Evolutionary conservation across 352 stramenopile species (phyloP).

Genomic region (Lagenidium sp.): DNA sequence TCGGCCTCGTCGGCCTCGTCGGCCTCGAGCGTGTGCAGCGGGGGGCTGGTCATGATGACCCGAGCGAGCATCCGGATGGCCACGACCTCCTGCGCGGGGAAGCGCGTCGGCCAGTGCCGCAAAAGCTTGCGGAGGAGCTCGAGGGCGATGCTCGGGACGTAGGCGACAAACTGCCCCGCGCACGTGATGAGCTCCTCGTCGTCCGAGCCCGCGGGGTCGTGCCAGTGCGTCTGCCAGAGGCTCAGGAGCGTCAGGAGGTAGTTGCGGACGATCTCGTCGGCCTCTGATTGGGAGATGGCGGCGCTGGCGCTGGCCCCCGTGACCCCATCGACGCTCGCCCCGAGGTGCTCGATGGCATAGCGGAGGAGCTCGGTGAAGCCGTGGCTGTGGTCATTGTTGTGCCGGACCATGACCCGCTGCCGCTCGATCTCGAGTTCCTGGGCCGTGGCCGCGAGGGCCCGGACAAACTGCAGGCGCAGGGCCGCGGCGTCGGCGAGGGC

Average conservation of each 20-base stretch:
- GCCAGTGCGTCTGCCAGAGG: slow-evolving; percentile 70
- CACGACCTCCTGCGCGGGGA: slow-evolving; percentile 58
- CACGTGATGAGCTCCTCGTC: slow-evolving; percentile 79
- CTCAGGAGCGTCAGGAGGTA: slow-evolving; percentile 52
- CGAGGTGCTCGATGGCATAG: slow-evolving; percentile 76
- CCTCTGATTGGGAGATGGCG: slow-evolving; percentile 21
- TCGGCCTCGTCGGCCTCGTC: no score
- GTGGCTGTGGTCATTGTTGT: slow-evolving; percentile 69
- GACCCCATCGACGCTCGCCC: slow-evolving; percentile 32
- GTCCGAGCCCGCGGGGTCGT: slow-evolving; percentile 64
- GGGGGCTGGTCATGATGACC: slow-evolving; percentile 74
- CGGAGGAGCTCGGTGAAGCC: slow-evolving; percentile 74
- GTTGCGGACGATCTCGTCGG: slow-evolving; percentile 53
- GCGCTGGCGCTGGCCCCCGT: slow-evolving; percentile 11
- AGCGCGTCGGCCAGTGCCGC: slow-evolving; percentile 51
- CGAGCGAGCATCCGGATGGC: slow-evolving; percentile 78
- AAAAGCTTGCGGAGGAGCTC: slow-evolving; percentile 47
- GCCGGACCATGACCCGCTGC: slow-evolving; percentile 34
- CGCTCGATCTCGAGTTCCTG: slow-evolving; percentile 56
- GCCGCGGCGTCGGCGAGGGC: slow-evolving; percentile 63
- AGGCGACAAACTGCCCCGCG: slow-evolving; percentile 79
- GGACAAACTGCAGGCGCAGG: slow-evolving; percentile 60
- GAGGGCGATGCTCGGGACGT: slow-evolving; percentile 49
- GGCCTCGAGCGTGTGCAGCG: slow-evolving; percentile 38
- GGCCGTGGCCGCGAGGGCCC: slow-evolving; percentile 28